phyloP scores from a whole-genome alignment of 75 land plant genomes.

The Sequoia sempervirens region DNA sequence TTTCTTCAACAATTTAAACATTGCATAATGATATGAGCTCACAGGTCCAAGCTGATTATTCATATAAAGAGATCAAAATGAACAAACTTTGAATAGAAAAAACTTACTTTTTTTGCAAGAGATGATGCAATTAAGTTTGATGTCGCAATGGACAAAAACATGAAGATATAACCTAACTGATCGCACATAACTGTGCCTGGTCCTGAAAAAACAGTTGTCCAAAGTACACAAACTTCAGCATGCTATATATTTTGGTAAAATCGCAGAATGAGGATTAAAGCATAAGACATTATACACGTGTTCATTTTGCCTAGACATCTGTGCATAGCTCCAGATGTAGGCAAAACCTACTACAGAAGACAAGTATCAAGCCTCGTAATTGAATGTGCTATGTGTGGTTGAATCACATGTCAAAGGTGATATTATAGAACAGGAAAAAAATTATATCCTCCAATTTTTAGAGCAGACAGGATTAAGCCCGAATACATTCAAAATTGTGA shows the following conservation, averaged over 20 bases:
- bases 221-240: neutral
- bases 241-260: neutral
- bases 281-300: neutral
- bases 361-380: neutral
- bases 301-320: neutral
- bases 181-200: slow-evolving; percentile 54
- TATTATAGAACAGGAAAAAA: neutral
- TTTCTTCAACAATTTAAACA: neutral
- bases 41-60: neutral
- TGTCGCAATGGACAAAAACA: slow-evolving; percentile 48
- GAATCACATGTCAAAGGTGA: neutral
- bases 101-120: slow-evolving; percentile 33
- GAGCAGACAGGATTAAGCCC: neutral
- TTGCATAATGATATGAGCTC: neutral
- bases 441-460: neutral
- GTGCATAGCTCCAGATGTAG: neutral
- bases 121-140: slow-evolving; percentile 53
- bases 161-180: slow-evolving; percentile 30
- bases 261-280: neutral
- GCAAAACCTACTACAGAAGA: neutral
- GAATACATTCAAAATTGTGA: neutral
- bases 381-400: neutral
- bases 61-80: neutral
- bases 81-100: neutral
- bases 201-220: slow-evolving; percentile 22